phyloP scores from a whole-genome alignment of 306 rosid species.

The Hippophae gyantsensis region DNA sequence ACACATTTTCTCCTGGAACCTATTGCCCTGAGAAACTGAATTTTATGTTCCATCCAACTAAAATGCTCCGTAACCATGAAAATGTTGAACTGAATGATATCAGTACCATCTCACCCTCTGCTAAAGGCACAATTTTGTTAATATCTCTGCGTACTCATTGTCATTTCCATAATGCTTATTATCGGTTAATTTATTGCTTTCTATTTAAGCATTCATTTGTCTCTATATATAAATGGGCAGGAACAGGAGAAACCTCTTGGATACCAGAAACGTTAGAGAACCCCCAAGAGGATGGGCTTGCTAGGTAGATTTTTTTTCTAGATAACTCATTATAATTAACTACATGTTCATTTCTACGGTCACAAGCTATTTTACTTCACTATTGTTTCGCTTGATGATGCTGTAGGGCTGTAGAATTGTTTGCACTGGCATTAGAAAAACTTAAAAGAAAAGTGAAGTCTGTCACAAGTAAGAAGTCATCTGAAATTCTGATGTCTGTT shows the following conservation, averaged over 20 bases:
- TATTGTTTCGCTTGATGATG: slow-evolving; percentile 16
- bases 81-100: slow-evolving; percentile 29
- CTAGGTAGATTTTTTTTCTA: slow-evolving; percentile 39
- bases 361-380: slow-evolving; percentile 8
- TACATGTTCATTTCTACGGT: slow-evolving; percentile 1
- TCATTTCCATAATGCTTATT: neutral
- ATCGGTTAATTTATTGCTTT: neutral
- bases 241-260: slow-evolving; percentile 44
- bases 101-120: slow-evolving; percentile 31
- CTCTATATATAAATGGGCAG: slow-evolving; percentile 29
- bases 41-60: slow-evolving; percentile 33
- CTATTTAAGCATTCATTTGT: neutral
- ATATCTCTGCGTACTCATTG: slow-evolving; percentile 6
- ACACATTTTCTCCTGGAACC: slow-evolving; percentile 13
- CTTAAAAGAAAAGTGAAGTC: slow-evolving; percentile 61
- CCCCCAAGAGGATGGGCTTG: slow-evolving; percentile 56
- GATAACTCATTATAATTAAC: slow-evolving; percentile 4
- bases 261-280: slow-evolving; percentile 40
- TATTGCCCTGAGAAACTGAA: slow-evolving; percentile 25
- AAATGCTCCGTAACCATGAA: slow-evolving; percentile 37
- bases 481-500: slow-evolving; percentile 65
- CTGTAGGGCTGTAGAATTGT: slow-evolving; percentile 68
- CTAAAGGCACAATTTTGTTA: slow-evolving; percentile 31
- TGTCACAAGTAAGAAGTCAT: slow-evolving; percentile 47
- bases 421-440: slow-evolving; percentile 53